phyloP scores from a whole-genome alignment of 2,329 filamentous ascomycete genomes.

The Raffaelea albimanens region DNA sequence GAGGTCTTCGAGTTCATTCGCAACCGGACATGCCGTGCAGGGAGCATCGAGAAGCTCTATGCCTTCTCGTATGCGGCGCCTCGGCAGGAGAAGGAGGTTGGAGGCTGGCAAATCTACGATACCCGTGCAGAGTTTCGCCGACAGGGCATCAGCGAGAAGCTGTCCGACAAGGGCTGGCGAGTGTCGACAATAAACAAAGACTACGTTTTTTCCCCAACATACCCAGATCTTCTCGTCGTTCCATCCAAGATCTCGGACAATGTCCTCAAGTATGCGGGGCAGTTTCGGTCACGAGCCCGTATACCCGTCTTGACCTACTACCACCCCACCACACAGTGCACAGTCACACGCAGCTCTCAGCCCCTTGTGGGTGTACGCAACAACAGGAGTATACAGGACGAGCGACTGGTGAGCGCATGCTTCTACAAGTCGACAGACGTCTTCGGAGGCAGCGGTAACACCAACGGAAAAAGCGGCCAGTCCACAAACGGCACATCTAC shows the following conservation, averaged over 20 bases:
- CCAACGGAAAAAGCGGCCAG: conserved; percentile 18
- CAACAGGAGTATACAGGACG: conserved; percentile 90
- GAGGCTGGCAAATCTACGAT: conserved; percentile 81
- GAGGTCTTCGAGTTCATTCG: conserved; percentile 86
- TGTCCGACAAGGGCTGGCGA: conserved; percentile 73
- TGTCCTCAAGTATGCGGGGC: conserved; percentile 83
- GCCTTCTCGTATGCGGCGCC: conserved; percentile 79
- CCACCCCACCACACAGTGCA: conserved; percentile 95
- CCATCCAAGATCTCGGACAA: conserved; percentile 92
- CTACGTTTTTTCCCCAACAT: conserved; percentile 86
- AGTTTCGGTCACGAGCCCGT: conserved; percentile 78
- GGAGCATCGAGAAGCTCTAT: conserved; percentile 78
- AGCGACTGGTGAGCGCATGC: conserved; percentile 84
- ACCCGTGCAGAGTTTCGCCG: conserved; percentile 75
- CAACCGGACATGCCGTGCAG: conserved; percentile 68
- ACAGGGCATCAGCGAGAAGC: conserved; percentile 77
- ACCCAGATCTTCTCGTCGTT: conserved; percentile 76
- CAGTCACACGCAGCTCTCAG: conserved; percentile 90
- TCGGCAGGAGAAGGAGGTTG: conserved; percentile 60
- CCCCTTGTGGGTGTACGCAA: conserved; percentile 77
- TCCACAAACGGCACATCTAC: neutral
- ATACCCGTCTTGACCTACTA: conserved; percentile 89
- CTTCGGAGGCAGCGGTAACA: conserved; percentile 24
- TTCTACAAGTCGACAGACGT: conserved; percentile 60
- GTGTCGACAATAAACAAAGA: conserved; percentile 84